Evolutionary conservation across 1,284 basidiomycete species (phyloP).

Genomic region (Apiotrichum brassicae): DNA sequence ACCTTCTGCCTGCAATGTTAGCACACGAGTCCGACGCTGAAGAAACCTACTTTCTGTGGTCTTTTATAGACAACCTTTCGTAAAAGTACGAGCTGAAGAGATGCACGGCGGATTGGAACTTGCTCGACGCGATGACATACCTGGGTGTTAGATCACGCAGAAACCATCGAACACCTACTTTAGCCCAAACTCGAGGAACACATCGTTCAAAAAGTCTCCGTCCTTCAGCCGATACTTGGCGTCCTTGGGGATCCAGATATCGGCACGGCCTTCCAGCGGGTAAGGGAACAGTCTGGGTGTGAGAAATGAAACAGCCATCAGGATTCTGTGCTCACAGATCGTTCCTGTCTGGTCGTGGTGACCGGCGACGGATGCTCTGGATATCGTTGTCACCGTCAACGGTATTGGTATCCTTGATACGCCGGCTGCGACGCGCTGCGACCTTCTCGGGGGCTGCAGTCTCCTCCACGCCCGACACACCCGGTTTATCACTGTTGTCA

Average conservation of each 20-base stretch:
- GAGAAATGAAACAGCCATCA: not conserved
- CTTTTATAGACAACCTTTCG: slow-evolving; percentile 67
- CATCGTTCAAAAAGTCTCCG: slow-evolving; percentile 88
- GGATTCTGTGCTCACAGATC: slow-evolving; percentile 28
- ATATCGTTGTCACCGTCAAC: no score
- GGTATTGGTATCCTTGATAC: no score
- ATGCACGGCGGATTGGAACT: slow-evolving; percentile 50
- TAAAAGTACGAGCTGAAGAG: slow-evolving; percentile 98
- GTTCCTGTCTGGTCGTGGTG: slow-evolving; percentile 17
- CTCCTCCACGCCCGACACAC: no score
- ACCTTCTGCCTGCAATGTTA: slow-evolving; percentile 16
- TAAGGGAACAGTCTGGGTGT: slow-evolving; percentile 62
- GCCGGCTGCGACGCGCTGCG: no score
- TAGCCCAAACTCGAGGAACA: slow-evolving; percentile 88
- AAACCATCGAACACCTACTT: slow-evolving; percentile 59
- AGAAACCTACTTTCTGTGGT: slow-evolving; percentile 55
- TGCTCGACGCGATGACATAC: no score
- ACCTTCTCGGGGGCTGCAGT: no score
- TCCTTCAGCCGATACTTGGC: slow-evolving; percentile 67
- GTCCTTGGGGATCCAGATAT: slow-evolving; percentile 69
- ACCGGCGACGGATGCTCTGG: not conserved
- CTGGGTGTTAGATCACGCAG: no score
- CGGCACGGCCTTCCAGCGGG: slow-evolving; percentile 62
- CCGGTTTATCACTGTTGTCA: no score
- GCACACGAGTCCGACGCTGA: not conserved